Percentiles rank a stretch among this genome's conserved stretches.
Evolutionary conservation across 345 rosid species (phyloP).

Genomic region (Eucalyptus caleyi): DNA sequence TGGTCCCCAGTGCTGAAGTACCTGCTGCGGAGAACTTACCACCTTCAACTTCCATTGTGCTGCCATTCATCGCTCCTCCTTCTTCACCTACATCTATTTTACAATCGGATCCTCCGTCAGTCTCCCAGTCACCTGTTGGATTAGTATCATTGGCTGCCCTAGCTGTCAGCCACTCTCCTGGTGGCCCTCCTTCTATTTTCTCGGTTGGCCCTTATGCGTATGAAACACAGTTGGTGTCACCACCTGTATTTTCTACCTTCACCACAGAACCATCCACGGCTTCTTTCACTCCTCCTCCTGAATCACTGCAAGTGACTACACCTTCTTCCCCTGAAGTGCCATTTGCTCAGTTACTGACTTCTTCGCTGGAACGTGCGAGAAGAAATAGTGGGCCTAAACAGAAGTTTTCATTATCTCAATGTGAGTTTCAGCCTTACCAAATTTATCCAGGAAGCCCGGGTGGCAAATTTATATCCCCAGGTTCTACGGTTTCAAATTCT

Average conservation of each 20-base stretch:
- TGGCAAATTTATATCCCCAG: slow-evolving; percentile 73
- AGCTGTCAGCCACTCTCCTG: slow-evolving; percentile 42
- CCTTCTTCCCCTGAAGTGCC: slow-evolving; percentile 99
- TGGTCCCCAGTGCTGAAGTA: slow-evolving; percentile 19
- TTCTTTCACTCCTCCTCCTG: slow-evolving; percentile 87
- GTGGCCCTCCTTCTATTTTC: slow-evolving; percentile 66
- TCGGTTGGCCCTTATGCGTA: slow-evolving; percentile 87
- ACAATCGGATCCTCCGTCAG: slow-evolving; percentile 78
- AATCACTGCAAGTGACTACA: slow-evolving; percentile 65
- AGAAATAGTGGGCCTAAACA: slow-evolving; percentile 42
- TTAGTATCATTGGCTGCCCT: slow-evolving; percentile 40
- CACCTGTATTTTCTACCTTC: slow-evolving; percentile 87
- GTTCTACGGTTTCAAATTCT: slow-evolving; percentile 65
- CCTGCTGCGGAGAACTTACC: slow-evolving; percentile 16
- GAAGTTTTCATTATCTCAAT: slow-evolving; percentile 49
- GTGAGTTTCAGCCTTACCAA: slow-evolving; percentile 53
- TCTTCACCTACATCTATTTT: slow-evolving; percentile 91
- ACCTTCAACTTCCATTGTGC: slow-evolving; percentile 28
- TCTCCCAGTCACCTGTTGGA: slow-evolving; percentile 66
- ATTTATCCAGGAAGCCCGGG: slow-evolving; percentile 72
- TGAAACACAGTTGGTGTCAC: slow-evolving; percentile 93
- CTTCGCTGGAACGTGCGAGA: slow-evolving; percentile 79
- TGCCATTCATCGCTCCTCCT: slow-evolving; percentile 88
- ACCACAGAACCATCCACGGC: slow-evolving; percentile 93
- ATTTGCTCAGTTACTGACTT: slow-evolving; percentile 77